A percentile compares a stretch with the other conserved stretches of the same genome.
These are phyloP conservation scores for Rosa chinensis DNA, from an alignment of 306 rosid species.

Conservation along the genomic window DNA sequence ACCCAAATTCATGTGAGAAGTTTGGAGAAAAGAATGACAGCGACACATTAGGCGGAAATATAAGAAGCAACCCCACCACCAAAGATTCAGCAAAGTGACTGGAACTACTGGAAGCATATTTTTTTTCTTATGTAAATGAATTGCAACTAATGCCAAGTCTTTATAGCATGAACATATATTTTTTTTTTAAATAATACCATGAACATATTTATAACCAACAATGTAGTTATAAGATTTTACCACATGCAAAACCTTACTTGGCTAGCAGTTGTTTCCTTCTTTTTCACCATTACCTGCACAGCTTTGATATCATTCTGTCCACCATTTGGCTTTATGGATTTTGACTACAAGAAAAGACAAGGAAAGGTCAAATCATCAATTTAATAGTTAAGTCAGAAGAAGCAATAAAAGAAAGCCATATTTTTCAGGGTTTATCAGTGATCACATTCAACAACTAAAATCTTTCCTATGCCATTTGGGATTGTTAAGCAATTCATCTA, in stretches of 20 bases:
- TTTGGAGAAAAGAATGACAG: background rate
- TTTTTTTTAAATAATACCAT: too few species aligned
- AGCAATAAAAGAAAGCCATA: background rate
- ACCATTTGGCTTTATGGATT: slow-evolving; percentile 6
- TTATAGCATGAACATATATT: background rate
- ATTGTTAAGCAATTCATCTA: background rate
- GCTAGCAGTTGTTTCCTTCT: slow-evolving; percentile 20
- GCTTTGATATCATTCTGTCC: slow-evolving; percentile 19
- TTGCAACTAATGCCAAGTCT: background rate
- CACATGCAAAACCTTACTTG: slow-evolving; percentile 27
- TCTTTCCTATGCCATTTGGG: background rate
- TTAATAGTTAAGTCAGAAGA: background rate
- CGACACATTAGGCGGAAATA: background rate
- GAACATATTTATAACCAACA: background rate
- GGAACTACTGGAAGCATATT: too few species aligned
- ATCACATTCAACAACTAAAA: background rate
- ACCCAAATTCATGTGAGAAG: background rate
- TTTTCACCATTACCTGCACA: slow-evolving; percentile 32
- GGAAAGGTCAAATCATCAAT: background rate
- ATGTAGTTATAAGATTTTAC: background rate
- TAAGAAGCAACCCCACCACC: background rate
- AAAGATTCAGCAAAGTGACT: background rate
- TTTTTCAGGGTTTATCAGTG: background rate
- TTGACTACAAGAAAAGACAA: slow-evolving; percentile 29
- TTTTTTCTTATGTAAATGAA: background rate